Conservation (phyloP, 345 rosid genomes). For the Brassica nigra region DNA sequence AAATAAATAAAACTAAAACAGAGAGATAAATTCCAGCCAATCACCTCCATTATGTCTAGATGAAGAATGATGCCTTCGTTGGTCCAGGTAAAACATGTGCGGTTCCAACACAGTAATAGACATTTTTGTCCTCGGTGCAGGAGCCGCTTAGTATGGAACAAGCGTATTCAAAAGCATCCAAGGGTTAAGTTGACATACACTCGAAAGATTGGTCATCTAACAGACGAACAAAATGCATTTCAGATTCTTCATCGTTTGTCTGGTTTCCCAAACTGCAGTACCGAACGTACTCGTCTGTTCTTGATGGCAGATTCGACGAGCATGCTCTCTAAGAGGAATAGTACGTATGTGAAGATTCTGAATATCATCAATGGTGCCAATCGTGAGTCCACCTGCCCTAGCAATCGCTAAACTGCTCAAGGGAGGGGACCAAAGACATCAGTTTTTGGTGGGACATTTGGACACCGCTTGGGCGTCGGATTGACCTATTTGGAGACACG, state of each 20-base stretch:
- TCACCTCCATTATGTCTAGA: background rate
- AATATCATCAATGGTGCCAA: slow-evolving; percentile 97
- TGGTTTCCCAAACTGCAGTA: slow-evolving; percentile 75
- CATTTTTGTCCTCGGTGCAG: slow-evolving; percentile 77
- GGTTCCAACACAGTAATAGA: slow-evolving; percentile 98
- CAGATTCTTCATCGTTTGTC: slow-evolving; percentile 72
- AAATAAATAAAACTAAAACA: too few species aligned
- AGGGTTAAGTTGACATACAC: slow-evolving; percentile 73
- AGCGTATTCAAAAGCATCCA: slow-evolving; percentile 85
- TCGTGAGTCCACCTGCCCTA: slow-evolving; percentile 95
- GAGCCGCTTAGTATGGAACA: slow-evolving; percentile 96
- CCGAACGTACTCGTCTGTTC: slow-evolving; percentile 75
- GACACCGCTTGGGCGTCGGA: too few species aligned
- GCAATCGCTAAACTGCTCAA: slow-evolving; percentile 90
- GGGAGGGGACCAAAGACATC: slow-evolving; percentile 17
- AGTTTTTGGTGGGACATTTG: too few species aligned
- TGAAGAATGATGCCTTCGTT: slow-evolving; percentile 57
- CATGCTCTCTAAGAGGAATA: slow-evolving; percentile 95
- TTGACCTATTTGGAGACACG: too few species aligned
- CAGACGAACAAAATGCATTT: slow-evolving; percentile 79
- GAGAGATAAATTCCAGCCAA: too few species aligned
- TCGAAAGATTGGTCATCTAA: slow-evolving; percentile 96
- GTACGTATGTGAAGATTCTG: slow-evolving; percentile 99
- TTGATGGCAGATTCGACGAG: slow-evolving; percentile 97
- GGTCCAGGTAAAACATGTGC: slow-evolving; percentile 98